Evolutionary conservation across 192 early-diverging fungal species (phyloP).

Genomic region (Chytriomyces hyalinus): DNA sequence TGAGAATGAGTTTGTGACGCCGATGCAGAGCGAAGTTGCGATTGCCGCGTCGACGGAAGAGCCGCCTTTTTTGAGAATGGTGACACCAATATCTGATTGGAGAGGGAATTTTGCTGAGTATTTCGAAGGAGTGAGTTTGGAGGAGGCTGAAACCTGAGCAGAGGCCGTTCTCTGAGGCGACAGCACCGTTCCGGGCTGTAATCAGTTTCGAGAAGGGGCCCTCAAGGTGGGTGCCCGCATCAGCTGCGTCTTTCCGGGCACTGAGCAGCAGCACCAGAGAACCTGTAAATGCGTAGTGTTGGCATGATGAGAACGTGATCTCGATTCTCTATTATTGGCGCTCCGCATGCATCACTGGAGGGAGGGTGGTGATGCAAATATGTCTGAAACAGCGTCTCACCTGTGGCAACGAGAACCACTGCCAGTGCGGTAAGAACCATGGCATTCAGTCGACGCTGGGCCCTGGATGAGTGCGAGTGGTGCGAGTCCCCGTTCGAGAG

Average conservation of each 20-base stretch:
- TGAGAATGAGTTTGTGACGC: constrained; percentile 79
- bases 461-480: neutral
- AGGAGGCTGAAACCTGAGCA: constrained; percentile 33
- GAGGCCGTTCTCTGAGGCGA: constrained; percentile 47
- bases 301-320: too few species aligned
- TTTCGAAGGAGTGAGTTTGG: neutral
- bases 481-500: too few species aligned
- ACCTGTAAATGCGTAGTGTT: neutral
- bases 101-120: neutral
- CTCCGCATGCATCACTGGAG: too few species aligned
- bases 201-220: constrained; percentile 17
- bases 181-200: constrained; percentile 37
- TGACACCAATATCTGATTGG: constrained; percentile 42
- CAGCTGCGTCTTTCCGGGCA: constrained; percentile 17
- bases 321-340: too few species aligned
- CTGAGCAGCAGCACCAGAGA: constrained; percentile 12
- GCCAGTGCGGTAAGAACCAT: constrained; percentile 13
- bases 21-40: constrained; percentile 84
- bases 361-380: too few species aligned
- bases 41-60: constrained; percentile 89
- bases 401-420: neutral
- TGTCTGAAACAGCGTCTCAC: too few species aligned
- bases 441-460: constrained; percentile 24
- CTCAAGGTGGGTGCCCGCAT: neutral
- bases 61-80: constrained; percentile 80